Evolutionary conservation across 2,329 filamentous ascomycete genomes (phyloP), one percentile per base, ranked within the genome.

Genomic region (Monosporascus ibericus): DNA sequence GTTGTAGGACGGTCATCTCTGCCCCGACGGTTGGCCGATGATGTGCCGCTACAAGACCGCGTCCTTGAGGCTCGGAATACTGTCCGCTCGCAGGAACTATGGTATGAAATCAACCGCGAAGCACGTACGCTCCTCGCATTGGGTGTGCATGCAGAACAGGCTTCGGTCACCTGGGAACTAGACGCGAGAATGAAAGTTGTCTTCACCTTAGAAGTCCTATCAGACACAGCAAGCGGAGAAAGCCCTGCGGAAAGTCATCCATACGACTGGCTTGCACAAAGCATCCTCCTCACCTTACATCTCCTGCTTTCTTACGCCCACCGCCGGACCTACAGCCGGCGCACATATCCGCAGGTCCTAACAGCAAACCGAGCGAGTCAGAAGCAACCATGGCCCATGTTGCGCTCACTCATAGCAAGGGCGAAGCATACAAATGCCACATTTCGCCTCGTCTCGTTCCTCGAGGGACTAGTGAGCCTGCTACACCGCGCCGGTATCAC

Each of bases 91-190:
- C 86, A 92, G 64, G 94, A 99, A 66, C 73, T 99, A 2, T 96
- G 91, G 79, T 85, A 95, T 60, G 94, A 99, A 70, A 76, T 97
- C 54, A 85, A 86, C 49, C 81, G 90, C 18, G 94, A 99, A 70
- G 85, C 88, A 0, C 86, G 91, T 17, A 78, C 79, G 0, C 75
- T 96, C 22, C 78, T 86, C 3, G 83, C 85, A 11, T 85, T 88
- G 55, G 82, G 86, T 9, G 85, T 96, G 14, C 79, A 78, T 25
- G 79, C 85, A 15, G 77, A 82, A 37, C 82, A 79, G 15, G 73
- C 80, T 25, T 71, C 76, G 3, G 75, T 90, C 42, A 74, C 75
- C 9, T 82, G 84, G 61, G 72, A 76, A 3, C 67, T 82, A 1
- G 74, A 77, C n/a, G 62, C 75, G 1, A 68, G 75, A 3, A 76